Evolutionary conservation across 2,329 filamentous ascomycete genomes (phyloP).

Genomic region (Penicillium digitatum): DNA sequence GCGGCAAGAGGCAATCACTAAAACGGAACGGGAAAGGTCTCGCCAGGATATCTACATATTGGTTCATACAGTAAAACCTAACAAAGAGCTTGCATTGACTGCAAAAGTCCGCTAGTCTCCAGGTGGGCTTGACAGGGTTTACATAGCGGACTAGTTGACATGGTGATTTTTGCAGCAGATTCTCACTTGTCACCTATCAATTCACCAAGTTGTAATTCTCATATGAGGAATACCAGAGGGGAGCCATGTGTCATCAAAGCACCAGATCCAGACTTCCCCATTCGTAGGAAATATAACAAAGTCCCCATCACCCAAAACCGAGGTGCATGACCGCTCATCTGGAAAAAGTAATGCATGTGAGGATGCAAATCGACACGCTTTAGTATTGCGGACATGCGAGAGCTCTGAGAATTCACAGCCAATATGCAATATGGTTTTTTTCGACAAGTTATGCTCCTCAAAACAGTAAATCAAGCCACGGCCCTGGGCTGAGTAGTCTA

Average conservation of each 20-base stretch:
- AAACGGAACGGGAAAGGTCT: too few relatives aligned
- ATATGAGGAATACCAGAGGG: neutral
- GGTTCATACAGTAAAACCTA: neutral
- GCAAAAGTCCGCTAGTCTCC: neutral
- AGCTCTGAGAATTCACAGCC: neutral
- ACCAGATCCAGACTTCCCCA: slow-evolving; percentile 18
- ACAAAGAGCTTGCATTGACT: neutral
- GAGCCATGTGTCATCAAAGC: slow-evolving; percentile 18
- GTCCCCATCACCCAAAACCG: neutral
- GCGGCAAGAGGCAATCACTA: too few relatives aligned
- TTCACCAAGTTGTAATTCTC: neutral
- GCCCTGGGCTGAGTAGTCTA: neutral
- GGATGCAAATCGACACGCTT: neutral
- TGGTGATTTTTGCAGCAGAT: neutral
- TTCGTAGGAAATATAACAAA: neutral
- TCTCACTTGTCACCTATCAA: neutral
- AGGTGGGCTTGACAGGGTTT: neutral
- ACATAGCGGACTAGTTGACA: neutral
- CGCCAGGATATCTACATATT: neutral
- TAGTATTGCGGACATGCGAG: neutral
- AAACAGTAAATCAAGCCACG: neutral
- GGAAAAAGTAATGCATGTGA: too few relatives aligned
- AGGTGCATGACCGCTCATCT: too few relatives aligned
- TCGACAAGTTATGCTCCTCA: neutral
- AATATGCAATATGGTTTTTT: neutral